Evolutionary conservation across 2,329 filamentous ascomycete genomes (phyloP).

Genomic region (Zymoseptoria brevis): DNA sequence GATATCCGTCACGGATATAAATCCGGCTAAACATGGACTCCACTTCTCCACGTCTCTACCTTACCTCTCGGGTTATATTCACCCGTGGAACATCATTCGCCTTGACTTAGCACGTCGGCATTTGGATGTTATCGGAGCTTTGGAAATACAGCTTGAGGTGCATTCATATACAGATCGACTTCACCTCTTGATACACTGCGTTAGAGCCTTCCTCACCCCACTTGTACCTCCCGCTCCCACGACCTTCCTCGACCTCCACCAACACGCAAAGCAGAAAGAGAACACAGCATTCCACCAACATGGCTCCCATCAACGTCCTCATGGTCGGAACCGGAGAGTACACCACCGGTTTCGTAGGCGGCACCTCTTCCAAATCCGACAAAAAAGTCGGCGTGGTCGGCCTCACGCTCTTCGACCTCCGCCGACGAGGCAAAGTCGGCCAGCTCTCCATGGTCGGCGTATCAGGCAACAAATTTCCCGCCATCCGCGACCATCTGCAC

Average conservation of each 20-base stretch:
- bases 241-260: neutral
- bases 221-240: neutral
- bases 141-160: neutral
- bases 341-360: constrained; percentile 88
- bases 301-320: constrained; percentile 44
- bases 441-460: constrained; percentile 84
- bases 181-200: neutral
- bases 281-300: constrained; percentile 15
- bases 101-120: neutral
- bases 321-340: constrained; percentile 87
- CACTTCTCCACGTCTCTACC: neutral
- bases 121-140: neutral
- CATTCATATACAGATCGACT: neutral
- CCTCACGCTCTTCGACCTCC: constrained; percentile 79
- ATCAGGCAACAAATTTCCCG: constrained; percentile 81
- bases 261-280: constrained; percentile 1
- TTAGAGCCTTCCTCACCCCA: neutral
- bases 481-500: constrained; percentile 78
- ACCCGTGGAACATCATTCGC: neutral
- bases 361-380: constrained; percentile 75
- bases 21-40: neutral
- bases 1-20: neutral
- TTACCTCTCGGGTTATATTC: neutral
- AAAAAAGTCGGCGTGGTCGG: constrained; percentile 95
- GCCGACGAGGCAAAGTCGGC: constrained; percentile 78